A percentile compares a stretch with the other conserved stretches of the same genome.
phyloP scores from a whole-genome alignment of 106 monocot genomes.

The Posidonia australis region DNA sequence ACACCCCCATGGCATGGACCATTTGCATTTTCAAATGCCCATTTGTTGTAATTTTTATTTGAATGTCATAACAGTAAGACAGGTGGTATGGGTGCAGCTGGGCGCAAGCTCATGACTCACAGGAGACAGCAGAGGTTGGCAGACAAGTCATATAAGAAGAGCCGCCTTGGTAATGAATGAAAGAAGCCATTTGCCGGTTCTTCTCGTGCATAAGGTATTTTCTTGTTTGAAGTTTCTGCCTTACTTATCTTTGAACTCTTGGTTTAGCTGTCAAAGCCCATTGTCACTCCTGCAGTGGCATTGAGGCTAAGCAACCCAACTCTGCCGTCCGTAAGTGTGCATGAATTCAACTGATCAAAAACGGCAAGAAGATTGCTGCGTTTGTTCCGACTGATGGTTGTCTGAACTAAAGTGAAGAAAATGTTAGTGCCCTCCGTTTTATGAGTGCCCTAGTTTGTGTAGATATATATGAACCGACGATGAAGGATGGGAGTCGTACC shows the following conservation, averaged over 20 bases:
- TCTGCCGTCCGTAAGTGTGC: slow-evolving; percentile 62
- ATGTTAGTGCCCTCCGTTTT: too few relatives aligned
- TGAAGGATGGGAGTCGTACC: too few relatives aligned
- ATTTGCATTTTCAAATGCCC: too few relatives aligned
- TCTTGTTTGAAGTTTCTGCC: too few relatives aligned
- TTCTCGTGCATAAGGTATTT: slow-evolving; percentile 62
- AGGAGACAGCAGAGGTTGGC: slow-evolving; percentile 60
- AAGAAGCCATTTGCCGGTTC: slow-evolving; percentile 79
- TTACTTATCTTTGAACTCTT: too few relatives aligned
- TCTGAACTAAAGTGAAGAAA: slow-evolving; percentile 52
- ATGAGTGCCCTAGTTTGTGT: too few relatives aligned
- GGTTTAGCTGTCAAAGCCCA: too few relatives aligned
- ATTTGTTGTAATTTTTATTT: too few relatives aligned
- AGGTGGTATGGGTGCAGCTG: slow-evolving; percentile 95
- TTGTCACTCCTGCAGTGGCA: slow-evolving; percentile 25
- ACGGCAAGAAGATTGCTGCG: slow-evolving; percentile 57
- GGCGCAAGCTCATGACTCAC: slow-evolving; percentile 84
- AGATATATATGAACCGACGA: too few relatives aligned
- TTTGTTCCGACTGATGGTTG: slow-evolving; percentile 61
- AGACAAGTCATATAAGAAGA: slow-evolving; percentile 72
- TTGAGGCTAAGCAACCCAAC: slow-evolving; percentile 58
- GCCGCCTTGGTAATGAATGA: slow-evolving; percentile 75
- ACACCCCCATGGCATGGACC: too few relatives aligned
- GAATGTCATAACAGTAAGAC: slow-evolving; percentile 80
- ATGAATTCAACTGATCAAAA: slow-evolving; percentile 48